A percentile compares a stretch with the other conserved stretches of the same genome.
Evolutionary conservation across 805 yeast species (phyloP).

Genomic region (Lipomyces yamanashiensis): DNA sequence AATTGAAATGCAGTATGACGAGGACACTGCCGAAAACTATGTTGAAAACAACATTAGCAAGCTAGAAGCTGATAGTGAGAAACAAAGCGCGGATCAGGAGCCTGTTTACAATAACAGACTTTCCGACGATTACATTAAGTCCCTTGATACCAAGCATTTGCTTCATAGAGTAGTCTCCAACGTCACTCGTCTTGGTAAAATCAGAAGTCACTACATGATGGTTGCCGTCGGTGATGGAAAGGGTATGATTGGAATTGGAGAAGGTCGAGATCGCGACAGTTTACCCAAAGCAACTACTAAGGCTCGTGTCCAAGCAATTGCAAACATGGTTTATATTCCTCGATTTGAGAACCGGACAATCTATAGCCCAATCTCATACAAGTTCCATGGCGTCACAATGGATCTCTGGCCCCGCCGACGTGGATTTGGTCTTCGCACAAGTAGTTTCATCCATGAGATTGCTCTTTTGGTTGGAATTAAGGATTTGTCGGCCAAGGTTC

Average conservation of each 20-base stretch:
- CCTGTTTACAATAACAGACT: constrained; percentile 5
- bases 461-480: constrained; percentile 93
- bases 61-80: neutral
- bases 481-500: constrained; percentile 86
- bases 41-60: neutral
- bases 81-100: neutral
- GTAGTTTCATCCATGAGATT: constrained; percentile 85
- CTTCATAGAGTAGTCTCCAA: constrained; percentile 73
- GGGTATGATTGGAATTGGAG: constrained; percentile 94
- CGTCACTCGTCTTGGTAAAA: constrained; percentile 92
- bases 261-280: constrained; percentile 85
- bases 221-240: constrained; percentile 91
- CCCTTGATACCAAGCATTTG: constrained; percentile 8
- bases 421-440: constrained; percentile 76
- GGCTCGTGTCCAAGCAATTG: constrained; percentile 93
- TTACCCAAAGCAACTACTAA: constrained; percentile 74
- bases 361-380: constrained; percentile 77
- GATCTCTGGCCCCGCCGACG: constrained; percentile 78
- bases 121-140: constrained; percentile 12
- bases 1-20: neutral
- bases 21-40: constrained; percentile 3
- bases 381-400: constrained; percentile 84
- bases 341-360: constrained; percentile 91
- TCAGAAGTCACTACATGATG: constrained; percentile 76
- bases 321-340: constrained; percentile 78